These are phyloP conservation scores for Dendrobium chrysotoxum DNA, from an alignment of 106 monocot genomes.

Conservation along the genomic window DNA sequence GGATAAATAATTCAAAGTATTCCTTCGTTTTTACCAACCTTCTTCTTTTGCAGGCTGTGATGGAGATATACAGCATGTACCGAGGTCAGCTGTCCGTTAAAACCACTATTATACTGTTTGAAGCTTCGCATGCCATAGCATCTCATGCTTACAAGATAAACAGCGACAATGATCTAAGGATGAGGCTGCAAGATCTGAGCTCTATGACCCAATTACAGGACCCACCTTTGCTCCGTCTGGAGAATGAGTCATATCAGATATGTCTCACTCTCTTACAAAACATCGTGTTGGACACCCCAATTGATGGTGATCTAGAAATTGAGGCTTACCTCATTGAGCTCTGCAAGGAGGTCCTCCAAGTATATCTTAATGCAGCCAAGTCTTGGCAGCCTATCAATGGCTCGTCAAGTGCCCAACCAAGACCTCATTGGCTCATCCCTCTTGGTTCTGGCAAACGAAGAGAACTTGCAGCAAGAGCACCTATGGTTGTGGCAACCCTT, in stretches of 20 bases:
- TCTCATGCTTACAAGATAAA: constrained; percentile 78
- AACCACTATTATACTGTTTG: constrained; percentile 55
- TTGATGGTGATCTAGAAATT: constrained; percentile 19
- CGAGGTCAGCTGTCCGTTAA: constrained; percentile 50
- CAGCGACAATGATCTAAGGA: constrained; percentile 48
- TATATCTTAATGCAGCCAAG: constrained; percentile 60
- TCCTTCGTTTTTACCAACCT: not conserved
- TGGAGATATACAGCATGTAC: constrained; percentile 77
- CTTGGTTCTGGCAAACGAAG: constrained; percentile 65
- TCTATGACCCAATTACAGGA: constrained; percentile 92
- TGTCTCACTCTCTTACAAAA: constrained; percentile 73
- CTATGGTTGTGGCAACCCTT: constrained; percentile 67
- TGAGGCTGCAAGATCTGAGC: constrained; percentile 71
- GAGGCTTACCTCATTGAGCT: constrained; percentile 55
- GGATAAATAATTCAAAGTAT: not conserved
- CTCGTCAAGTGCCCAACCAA: constrained; percentile 8
- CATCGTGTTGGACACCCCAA: constrained; percentile 28
- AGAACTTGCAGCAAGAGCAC: constrained; percentile 75
- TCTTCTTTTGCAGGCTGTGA: constrained; percentile 57
- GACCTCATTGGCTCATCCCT: constrained; percentile 47
- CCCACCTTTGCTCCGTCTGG: constrained; percentile 78
- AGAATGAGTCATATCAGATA: constrained; percentile 75
- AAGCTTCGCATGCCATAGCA: constrained; percentile 68
- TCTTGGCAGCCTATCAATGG: constrained; percentile 13
- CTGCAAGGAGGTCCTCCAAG: constrained; percentile 69